Conservation (phyloP, 2,329 filamentous ascomycete species). For the Fusarium bulbicola region DNA sequence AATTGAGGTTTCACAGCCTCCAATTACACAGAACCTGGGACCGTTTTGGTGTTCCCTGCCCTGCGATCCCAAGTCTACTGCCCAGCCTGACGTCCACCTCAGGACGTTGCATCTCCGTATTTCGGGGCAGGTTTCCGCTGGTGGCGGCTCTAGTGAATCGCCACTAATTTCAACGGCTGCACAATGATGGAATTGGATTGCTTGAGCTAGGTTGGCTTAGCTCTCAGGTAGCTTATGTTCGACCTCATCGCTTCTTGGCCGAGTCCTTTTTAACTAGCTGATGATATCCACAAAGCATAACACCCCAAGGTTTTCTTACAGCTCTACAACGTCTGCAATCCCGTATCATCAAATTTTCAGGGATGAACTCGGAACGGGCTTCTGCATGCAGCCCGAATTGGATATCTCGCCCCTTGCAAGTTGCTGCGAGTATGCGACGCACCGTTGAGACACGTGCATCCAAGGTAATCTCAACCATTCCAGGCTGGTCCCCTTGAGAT, state of each 20-base stretch:
- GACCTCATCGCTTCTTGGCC: not conserved
- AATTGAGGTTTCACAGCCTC: conserved; percentile 4
- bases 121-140: conserved; percentile 15
- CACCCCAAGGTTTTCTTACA: not conserved
- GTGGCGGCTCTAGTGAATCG: conserved; percentile 24
- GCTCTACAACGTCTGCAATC: not conserved
- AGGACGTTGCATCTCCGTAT: not conserved
- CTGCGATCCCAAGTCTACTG: not conserved
- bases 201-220: not conserved
- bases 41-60: conserved; percentile 9
- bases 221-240: not conserved
- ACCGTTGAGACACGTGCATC: conserved; percentile 1
- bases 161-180: conserved; percentile 40
- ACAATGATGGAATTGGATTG: conserved; percentile 35
- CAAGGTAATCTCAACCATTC: conserved; percentile 34
- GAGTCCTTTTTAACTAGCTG: not conserved
- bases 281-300: conserved; percentile 1
- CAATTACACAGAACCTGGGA: not conserved
- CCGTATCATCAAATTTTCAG: conserved; percentile 3
- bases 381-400: conserved; percentile 29
- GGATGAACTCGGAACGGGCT: conserved; percentile 11
- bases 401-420: conserved; percentile 20
- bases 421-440: conserved; percentile 25
- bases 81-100: not conserved
- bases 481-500: conserved; percentile 12